Evolutionary conservation across 2,329 filamentous ascomycete genomes (phyloP).

Genomic region (Dendryphion nanum): DNA sequence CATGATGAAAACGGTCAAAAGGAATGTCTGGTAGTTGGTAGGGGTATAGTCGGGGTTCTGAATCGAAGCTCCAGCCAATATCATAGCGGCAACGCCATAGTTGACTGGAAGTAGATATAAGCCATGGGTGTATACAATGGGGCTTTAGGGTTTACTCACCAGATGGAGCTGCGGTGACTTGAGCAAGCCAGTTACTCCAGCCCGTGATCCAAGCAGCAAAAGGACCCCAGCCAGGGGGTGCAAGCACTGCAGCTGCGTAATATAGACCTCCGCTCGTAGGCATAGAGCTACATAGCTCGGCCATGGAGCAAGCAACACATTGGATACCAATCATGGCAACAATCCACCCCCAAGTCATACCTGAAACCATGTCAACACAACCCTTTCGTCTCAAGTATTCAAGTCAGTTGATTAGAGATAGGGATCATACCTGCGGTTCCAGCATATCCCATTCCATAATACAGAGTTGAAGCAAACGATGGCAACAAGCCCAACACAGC

Average conservation of each 20-base stretch:
- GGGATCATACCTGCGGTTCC: constrained; percentile 38
- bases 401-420: constrained; percentile 1
- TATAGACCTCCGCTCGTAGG: constrained; percentile 71
- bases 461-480: constrained; percentile 69
- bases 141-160: constrained; percentile 13
- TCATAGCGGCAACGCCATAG: constrained; percentile 68
- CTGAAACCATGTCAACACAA: no score
- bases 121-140: not conserved
- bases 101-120: constrained; percentile 46
- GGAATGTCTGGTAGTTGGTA: constrained; percentile 64
- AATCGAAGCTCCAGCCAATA: constrained; percentile 69
- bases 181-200: constrained; percentile 69
- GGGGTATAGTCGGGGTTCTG: constrained; percentile 64
- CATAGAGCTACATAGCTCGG: constrained; percentile 72
- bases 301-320: constrained; percentile 63
- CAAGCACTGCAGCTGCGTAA: constrained; percentile 70
- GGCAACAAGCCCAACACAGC: constrained; percentile 70
- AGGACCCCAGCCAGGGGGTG: constrained; percentile 63
- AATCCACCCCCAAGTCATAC: constrained; percentile 76
- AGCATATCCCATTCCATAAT: constrained; percentile 62
- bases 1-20: constrained; percentile 67
- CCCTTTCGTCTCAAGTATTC: not conserved
- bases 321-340: constrained; percentile 71
- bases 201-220: constrained; percentile 68
- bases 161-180: constrained; percentile 64